Base-by-base conservation (phyloP, 202 grass and related monocot genomes). In the Schoenoplectus tabernaemontani region DNA sequence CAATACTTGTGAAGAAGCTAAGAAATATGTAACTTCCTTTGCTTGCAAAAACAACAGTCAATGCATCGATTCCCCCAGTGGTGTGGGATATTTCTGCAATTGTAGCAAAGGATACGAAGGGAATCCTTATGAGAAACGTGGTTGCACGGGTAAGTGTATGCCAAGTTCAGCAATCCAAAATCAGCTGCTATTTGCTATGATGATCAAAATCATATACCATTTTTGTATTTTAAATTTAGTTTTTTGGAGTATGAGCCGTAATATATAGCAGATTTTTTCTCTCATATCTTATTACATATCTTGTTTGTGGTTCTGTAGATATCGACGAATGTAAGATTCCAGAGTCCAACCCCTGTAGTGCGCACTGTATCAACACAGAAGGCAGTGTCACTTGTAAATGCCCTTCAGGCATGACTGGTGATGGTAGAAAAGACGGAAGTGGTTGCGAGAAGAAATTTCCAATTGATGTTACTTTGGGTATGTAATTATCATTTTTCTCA, bases 51-150 rank as follows among this genome's bases (percentile, higher is more conserved):
- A 57, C 2, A 76, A 87, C 17, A 78, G 70, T 9, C 0, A 63
- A 0, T 92, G 89, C 42, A 82, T 77, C 53, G 20, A 84, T 1
- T 66, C 87, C 11, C 19, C 59, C 0, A 77, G 33, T 16, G 82
- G 74, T 9, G 62, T 76, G 0, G 84, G 80, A 0, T 91, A 91
- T 28, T 84, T 63, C 2, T 91, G 89, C 76, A 91, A 88, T 41
- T 91, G 89, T 46, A 83, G 42, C 16, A 0, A 24, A 78, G 89
- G 89, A 59, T 91, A 72, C 9, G 0, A 0, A 28, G 89, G 89
- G 3, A 91, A 91, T 70, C 89, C 89, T 51, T 91, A 91, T 28
- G 13, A 46, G 19, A 0, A 12, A 59, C 44, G 33, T 36, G 89
- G 86, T 58, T 91, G 89, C 34, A 26, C 0, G 54, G 89, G 89